These are phyloP conservation scores for Themeda triandra DNA, from an alignment of 176 grass and related monocot species.

Conservation along the genomic window DNA sequence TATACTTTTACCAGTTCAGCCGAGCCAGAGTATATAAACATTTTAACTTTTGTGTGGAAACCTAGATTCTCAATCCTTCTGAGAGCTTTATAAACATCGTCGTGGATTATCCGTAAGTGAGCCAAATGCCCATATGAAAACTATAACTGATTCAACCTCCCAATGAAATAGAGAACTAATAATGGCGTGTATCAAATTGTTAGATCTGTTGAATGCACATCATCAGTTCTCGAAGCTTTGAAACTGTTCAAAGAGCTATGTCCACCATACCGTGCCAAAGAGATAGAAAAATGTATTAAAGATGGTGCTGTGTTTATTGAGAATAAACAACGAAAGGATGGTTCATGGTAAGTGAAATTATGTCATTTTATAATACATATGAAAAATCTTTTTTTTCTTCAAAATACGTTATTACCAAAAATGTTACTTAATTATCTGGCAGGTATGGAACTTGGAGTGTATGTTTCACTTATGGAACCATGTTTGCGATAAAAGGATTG, in stretches of 20 bases:
- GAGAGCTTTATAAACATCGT: constrained; percentile 22
- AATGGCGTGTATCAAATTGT: not conserved
- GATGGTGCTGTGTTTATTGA: constrained; percentile 33
- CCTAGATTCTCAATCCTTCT: not conserved
- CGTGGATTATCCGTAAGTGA: constrained; percentile 29
- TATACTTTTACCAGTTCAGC: not conserved
- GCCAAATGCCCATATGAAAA: not conserved
- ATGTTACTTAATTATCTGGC: not conserved
- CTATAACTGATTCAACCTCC: not conserved
- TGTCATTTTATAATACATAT: too few species aligned
- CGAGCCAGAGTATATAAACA: not conserved
- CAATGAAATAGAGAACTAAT: not conserved
- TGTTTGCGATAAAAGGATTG: constrained; percentile 36
- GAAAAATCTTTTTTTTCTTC: not conserved
- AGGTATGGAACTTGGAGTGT: constrained; percentile 41
- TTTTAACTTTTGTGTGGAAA: not conserved
- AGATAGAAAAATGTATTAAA: constrained; percentile 30
- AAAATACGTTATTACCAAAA: not conserved
- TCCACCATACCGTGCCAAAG: not conserved
- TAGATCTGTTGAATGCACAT: not conserved
- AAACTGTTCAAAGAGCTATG: not conserved
- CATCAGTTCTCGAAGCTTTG: not conserved
- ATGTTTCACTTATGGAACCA: constrained; percentile 36
- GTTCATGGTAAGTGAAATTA: constrained; percentile 2
- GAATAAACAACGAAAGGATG: constrained; percentile 27